Conservation (phyloP, 768 basidiomycete genomes). For the Pleurotus platypus region DNA sequence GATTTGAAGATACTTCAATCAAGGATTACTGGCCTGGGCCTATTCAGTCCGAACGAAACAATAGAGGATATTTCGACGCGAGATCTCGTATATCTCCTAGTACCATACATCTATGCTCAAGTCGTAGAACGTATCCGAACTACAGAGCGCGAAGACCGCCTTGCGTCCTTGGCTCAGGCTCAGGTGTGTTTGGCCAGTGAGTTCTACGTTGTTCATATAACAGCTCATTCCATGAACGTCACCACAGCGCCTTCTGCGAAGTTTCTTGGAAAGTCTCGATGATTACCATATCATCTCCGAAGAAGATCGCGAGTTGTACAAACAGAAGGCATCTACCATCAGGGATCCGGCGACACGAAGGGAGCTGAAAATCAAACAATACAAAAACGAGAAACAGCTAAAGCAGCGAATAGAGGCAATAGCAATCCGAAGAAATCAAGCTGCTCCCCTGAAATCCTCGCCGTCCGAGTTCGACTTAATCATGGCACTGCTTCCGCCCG, state of each 20-base stretch:
- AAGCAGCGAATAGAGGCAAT: slow-evolving; percentile 59
- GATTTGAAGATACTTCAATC: slow-evolving; percentile 53
- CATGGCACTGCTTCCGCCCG: slow-evolving; percentile 51
- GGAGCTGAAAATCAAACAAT: slow-evolving; percentile 90
- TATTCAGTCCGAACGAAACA: slow-evolving; percentile 84
- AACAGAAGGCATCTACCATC: slow-evolving; percentile 41
- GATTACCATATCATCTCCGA: slow-evolving; percentile 65
- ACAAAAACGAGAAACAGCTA: slow-evolving; percentile 81
- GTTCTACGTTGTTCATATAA: not conserved
- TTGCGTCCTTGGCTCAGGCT: slow-evolving; percentile 48
- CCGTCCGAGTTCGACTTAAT: slow-evolving; percentile 60
- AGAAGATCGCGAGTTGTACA: slow-evolving; percentile 54
- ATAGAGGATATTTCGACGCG: slow-evolving; percentile 79
- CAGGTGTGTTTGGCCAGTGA: slow-evolving; percentile 42
- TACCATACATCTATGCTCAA: slow-evolving; percentile 67
- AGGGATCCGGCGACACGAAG: slow-evolving; percentile 67
- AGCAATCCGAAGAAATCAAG: not conserved
- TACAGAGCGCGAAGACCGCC: slow-evolving; percentile 52
- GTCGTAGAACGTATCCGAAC: slow-evolving; percentile 58
- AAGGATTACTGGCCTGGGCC: slow-evolving; percentile 54
- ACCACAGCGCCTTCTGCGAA: slow-evolving; percentile 42
- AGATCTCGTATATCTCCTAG: slow-evolving; percentile 72
- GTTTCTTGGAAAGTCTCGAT: slow-evolving; percentile 50
- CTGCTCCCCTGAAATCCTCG: not conserved
- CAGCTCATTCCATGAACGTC: not conserved